Percentiles rank a stretch among this genome's conserved stretches.
These are phyloP conservation scores for Amanita brunnescens DNA, from an alignment of 768 basidiomycete genomes.

Conservation along the genomic window DNA sequence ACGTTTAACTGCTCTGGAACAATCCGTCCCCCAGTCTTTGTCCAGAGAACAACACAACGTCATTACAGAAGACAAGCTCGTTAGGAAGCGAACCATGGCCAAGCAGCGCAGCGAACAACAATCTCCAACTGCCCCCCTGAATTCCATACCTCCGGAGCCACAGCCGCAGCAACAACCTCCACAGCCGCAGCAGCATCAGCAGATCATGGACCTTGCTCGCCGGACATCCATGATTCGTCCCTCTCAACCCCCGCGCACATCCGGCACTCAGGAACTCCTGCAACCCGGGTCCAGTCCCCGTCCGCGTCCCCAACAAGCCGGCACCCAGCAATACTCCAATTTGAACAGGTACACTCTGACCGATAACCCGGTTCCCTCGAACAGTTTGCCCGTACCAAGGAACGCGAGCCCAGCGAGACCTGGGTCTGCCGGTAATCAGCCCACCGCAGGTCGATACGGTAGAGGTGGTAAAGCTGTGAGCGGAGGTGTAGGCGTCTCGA, in stretches of 20 bases:
- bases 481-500: constrained; percentile 9
- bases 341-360: constrained; percentile 40
- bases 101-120: constrained; percentile 41
- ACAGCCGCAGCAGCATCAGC: constrained; percentile 1
- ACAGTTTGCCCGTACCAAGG: neutral
- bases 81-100: constrained; percentile 72
- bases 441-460: constrained; percentile 5
- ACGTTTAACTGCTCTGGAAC: constrained; percentile 61
- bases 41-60: constrained; percentile 75
- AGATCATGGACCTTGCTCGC: constrained; percentile 6
- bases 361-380: constrained; percentile 24
- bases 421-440: neutral
- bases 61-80: constrained; percentile 71
- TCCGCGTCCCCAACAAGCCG: constrained; percentile 6
- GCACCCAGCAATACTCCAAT: constrained; percentile 22
- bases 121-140: neutral
- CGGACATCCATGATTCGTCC: constrained; percentile 9
- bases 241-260: neutral
- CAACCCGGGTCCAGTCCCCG: constrained; percentile 1
- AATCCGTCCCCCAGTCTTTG: constrained; percentile 52
- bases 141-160: neutral
- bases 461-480: constrained; percentile 12
- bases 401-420: constrained; percentile 11
- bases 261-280: neutral
- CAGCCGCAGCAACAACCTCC: constrained; percentile 10